Conservation (phyloP, 352 stramenopile species). For the Globisporangium megalacanthum region DNA sequence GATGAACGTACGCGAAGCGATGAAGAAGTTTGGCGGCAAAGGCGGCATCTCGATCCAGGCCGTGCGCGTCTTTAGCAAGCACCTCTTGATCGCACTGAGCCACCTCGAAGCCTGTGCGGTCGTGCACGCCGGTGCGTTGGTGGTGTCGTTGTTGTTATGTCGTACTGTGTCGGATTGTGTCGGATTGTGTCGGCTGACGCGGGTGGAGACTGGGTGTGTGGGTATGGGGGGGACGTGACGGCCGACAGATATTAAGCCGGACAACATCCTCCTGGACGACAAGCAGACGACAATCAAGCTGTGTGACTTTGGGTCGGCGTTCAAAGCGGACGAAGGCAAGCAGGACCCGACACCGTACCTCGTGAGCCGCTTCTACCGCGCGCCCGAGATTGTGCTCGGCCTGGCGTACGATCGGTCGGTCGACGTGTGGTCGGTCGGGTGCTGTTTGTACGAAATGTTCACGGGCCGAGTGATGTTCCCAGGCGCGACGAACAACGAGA, state of each 20-base stretch:
- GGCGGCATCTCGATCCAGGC: conserved; percentile 79
- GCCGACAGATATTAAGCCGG: conserved; percentile 93
- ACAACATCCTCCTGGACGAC: conserved; percentile 97
- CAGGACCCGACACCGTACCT: conserved; percentile 97
- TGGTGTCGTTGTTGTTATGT: background rate
- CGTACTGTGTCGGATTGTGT: background rate
- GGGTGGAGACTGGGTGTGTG: conserved; percentile 4
- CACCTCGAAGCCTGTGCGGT: conserved; percentile 75
- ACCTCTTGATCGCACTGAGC: conserved; percentile 72
- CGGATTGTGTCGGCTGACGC: background rate
- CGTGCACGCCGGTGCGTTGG: conserved; percentile 86
- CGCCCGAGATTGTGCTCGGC: conserved; percentile 92
- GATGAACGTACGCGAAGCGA: conserved; percentile 94
- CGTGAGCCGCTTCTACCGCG: conserved; percentile 98
- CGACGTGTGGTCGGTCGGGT: conserved; percentile 98
- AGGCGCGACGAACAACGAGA: conserved; percentile 97
- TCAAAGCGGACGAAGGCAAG: conserved; percentile 87
- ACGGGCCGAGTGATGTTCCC: conserved; percentile 97
- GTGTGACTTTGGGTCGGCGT: conserved; percentile 97
- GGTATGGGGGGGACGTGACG: conserved; percentile 3
- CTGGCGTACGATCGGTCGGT: conserved; percentile 93
- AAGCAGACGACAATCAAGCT: conserved; percentile 95
- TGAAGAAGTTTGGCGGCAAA: conserved; percentile 88
- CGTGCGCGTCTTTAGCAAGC: conserved; percentile 80
- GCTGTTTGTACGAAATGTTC: conserved; percentile 97